Percentiles rank a stretch among this genome's conserved stretches.
phyloP scores from a whole-genome alignment of 768 basidiomycete species.

The Podaxis mareebaensis region DNA sequence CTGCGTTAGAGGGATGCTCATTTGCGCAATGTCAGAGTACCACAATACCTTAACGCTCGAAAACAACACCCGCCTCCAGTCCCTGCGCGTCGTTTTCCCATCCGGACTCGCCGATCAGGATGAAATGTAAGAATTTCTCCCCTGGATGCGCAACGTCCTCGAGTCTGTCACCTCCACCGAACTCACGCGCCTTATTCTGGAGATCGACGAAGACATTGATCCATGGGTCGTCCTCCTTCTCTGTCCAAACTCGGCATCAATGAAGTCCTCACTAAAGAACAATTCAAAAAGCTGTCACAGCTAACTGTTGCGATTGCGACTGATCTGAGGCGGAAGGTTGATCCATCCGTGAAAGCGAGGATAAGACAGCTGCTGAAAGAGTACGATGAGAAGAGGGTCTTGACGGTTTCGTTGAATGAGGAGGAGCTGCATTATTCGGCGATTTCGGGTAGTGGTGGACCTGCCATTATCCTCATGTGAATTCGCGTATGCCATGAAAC shows the following conservation, averaged over 20 bases:
- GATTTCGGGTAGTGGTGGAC: neutral
- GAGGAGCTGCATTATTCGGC: neutral
- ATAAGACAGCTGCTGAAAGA: neutral
- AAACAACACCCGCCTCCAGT: neutral
- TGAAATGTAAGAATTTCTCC: neutral
- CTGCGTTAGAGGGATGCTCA: neutral
- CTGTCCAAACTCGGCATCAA: neutral
- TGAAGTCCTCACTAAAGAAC: neutral
- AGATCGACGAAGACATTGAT: neutral
- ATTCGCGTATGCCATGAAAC: neutral
- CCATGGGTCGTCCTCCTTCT: neutral
- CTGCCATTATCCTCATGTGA: neutral
- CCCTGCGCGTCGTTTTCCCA: neutral
- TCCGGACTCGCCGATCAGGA: neutral
- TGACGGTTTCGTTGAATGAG: neutral
- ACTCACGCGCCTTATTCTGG: neutral
- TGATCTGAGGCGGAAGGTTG: neutral
- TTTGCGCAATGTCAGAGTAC: neutral
- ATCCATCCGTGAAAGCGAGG: neutral
- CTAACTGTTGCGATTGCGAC: neutral
- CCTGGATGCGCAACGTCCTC: neutral
- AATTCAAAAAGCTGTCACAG: neutral
- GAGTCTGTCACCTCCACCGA: neutral
- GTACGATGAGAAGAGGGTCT: neutral
- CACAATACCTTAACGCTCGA: neutral